Evolutionary conservation across 768 basidiomycete species (phyloP).

Genomic region (Suillus cothurnatus): DNA sequence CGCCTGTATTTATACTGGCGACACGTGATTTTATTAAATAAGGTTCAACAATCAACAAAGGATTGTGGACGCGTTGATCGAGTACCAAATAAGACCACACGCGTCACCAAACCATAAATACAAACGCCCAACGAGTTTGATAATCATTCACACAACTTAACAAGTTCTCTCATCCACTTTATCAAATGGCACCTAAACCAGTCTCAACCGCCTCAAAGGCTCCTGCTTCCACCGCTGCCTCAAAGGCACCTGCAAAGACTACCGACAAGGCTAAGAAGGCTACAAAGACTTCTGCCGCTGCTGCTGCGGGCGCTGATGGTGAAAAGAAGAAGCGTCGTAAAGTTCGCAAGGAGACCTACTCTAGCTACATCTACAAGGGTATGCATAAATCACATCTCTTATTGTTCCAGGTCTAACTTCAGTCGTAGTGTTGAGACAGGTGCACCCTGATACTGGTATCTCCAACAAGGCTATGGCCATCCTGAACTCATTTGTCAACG

Average conservation of each 20-base stretch:
- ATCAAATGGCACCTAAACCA: slow-evolving; percentile 66
- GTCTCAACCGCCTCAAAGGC: slow-evolving; percentile 84
- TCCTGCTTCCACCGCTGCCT: slow-evolving; percentile 41
- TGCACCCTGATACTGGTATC: slow-evolving; percentile 98
- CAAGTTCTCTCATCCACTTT: slow-evolving; percentile 7
- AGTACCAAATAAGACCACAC: slow-evolving; percentile 41
- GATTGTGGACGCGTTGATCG: slow-evolving; percentile 30
- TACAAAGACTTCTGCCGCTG: slow-evolving; percentile 57
- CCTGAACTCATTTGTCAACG: slow-evolving; percentile 94
- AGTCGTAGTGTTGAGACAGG: slow-evolving; percentile 84
- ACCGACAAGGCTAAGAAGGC: slow-evolving; percentile 49
- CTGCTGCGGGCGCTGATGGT: slow-evolving; percentile 52
- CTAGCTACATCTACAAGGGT: slow-evolving; percentile 96
- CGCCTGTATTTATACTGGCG: slow-evolving; percentile 31
- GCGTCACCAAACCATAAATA: slow-evolving; percentile 32
- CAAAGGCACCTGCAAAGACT: slow-evolving; percentile 49
- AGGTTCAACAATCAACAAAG: slow-evolving; percentile 42
- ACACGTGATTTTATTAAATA: slow-evolving; percentile 24
- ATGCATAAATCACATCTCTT: background rate
- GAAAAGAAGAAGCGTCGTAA: slow-evolving; percentile 93
- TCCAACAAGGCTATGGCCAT: slow-evolving; percentile 99
- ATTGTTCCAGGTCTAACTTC: slow-evolving; percentile 5
- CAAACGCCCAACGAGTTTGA: background rate
- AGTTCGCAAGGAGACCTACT: slow-evolving; percentile 88
- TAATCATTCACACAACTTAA: background rate